A percentile compares a stretch with the other conserved stretches of the same genome.
phyloP scores from a whole-genome alignment of 2,329 filamentous ascomycete species.

The Orbilia blumenaviensis region DNA sequence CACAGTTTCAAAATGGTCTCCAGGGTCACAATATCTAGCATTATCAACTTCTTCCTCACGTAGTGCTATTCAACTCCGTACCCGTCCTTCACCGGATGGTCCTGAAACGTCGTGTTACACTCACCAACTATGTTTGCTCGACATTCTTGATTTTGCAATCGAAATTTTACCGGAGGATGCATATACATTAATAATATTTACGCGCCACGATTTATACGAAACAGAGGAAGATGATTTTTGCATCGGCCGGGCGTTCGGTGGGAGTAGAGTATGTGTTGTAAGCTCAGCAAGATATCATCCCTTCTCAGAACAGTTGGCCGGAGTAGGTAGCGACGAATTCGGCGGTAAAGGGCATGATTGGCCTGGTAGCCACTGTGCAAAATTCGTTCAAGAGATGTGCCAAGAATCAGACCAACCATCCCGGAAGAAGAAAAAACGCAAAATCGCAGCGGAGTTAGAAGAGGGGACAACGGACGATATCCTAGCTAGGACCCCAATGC shows the following conservation, averaged over 20 bases:
- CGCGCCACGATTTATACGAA: constrained; percentile 73
- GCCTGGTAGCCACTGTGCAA: constrained; percentile 34
- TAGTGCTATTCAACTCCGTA: constrained; percentile 60
- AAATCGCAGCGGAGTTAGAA: neutral
- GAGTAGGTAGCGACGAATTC: constrained; percentile 58
- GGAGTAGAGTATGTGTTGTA: constrained; percentile 70
- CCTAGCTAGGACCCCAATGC: constrained; percentile 51
- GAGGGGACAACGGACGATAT: neutral
- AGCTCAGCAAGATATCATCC: constrained; percentile 72
- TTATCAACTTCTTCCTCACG: constrained; percentile 66
- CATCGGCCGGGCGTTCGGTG: constrained; percentile 73
- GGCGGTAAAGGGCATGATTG: constrained; percentile 47
- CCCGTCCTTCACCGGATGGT: constrained; percentile 4
- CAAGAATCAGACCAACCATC: neutral
- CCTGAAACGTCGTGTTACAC: constrained; percentile 29
- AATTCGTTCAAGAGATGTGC: constrained; percentile 18
- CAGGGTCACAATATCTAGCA: constrained; percentile 2
- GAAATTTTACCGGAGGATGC: constrained; percentile 68
- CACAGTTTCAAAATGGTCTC: constrained; percentile 56
- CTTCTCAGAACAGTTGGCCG: constrained; percentile 61
- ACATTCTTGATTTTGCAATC: constrained; percentile 69
- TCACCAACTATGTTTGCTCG: constrained; percentile 69
- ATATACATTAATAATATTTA: constrained; percentile 68
- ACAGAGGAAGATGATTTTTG: constrained; percentile 73
- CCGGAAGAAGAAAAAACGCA: constrained; percentile 58